phyloP scores from a whole-genome alignment of 352 stramenopile species.

The Pythium utonaiense region DNA sequence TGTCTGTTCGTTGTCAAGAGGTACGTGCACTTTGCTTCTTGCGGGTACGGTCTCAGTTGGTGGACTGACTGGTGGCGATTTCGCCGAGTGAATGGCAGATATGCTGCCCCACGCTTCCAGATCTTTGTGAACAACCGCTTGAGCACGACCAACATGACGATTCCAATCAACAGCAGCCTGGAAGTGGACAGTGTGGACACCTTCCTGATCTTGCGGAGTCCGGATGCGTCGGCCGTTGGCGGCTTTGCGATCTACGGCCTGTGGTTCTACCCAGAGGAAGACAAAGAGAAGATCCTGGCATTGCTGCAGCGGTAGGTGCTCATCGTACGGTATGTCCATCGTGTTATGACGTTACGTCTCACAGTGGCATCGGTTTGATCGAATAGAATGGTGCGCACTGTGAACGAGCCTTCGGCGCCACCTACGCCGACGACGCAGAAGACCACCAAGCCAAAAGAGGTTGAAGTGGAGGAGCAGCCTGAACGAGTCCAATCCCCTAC shows the following conservation, averaged over 20 bases:
- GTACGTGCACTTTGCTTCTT: slow-evolving; percentile 16
- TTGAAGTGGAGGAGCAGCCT: slow-evolving; percentile 17
- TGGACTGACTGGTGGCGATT: not conserved
- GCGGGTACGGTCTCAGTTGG: not conserved
- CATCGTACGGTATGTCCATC: too few species aligned
- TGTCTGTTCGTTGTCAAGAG: slow-evolving; percentile 85
- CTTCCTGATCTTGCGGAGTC: slow-evolving; percentile 80
- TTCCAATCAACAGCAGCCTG: slow-evolving; percentile 63
- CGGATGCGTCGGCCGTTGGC: slow-evolving; percentile 25
- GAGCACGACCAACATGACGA: slow-evolving; percentile 85
- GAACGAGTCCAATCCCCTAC: slow-evolving; percentile 7
- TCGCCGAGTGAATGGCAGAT: slow-evolving; percentile 32
- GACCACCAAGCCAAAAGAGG: slow-evolving; percentile 11
- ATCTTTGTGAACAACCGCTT: slow-evolving; percentile 89
- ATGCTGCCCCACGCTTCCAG: slow-evolving; percentile 74
- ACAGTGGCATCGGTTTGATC: not conserved
- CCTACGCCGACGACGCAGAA: slow-evolving; percentile 17
- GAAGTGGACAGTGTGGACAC: slow-evolving; percentile 82
- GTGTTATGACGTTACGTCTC: not conserved
- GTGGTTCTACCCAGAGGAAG: slow-evolving; percentile 87
- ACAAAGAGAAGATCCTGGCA: slow-evolving; percentile 75
- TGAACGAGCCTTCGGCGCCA: slow-evolving; percentile 35
- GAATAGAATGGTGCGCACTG: slow-evolving; percentile 53
- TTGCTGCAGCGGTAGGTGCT: slow-evolving; percentile 57
- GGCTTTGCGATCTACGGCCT: slow-evolving; percentile 83